Base-by-base conservation (phyloP, 805 yeast species). In the Metschnikowia lachancei region DNA sequence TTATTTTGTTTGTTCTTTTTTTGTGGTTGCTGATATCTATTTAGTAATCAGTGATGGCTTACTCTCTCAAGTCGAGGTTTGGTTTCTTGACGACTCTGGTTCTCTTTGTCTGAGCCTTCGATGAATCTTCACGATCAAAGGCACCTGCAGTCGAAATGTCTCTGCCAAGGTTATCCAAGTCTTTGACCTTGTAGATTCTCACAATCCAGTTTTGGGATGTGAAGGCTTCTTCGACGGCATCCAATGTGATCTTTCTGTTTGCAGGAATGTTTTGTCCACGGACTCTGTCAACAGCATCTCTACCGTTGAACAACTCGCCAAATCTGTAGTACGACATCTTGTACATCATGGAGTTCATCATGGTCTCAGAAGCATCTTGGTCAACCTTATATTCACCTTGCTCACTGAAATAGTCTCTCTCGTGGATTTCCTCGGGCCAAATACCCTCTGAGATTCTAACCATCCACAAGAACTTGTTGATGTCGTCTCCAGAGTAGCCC, bases 391-490 rank as follows among this genome's bases (percentile, higher is more conserved):
- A 94, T 66, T 90, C 97, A 51, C 98, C 97, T 45, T 80, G 70
- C 4, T 80, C 80, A 18, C 91, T 86, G 77, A 91, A 94, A 70
- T 72, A 94, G 54, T 82, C 78, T 53, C 94, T 75, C 70, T 94
- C 99, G 55, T 75, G 78, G 49, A 94, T 83, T 63, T 94, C 98
- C n/a, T 94, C 97, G 1, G 99, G 99, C 99, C 99, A 94, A 50
- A 94, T 88, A 45, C 99, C 99, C 69, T 94, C 96, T n/a, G 97
- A 80, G 56, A 94, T 94, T 66, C 99, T 81, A 24, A 94, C 90
- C 99, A 94, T 94, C 99, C 99, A 95, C 62, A 94, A 69, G 70
- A 90, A 94, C 70, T 94, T 94, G 75, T 94, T 94, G 59, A 94
- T 74, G 69, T 95, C 99, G 67, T 94, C 99, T 50, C 99, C 98